Evolutionary conservation across 2,329 filamentous ascomycete genomes (phyloP).

Genomic region (Fusarium sp.): DNA sequence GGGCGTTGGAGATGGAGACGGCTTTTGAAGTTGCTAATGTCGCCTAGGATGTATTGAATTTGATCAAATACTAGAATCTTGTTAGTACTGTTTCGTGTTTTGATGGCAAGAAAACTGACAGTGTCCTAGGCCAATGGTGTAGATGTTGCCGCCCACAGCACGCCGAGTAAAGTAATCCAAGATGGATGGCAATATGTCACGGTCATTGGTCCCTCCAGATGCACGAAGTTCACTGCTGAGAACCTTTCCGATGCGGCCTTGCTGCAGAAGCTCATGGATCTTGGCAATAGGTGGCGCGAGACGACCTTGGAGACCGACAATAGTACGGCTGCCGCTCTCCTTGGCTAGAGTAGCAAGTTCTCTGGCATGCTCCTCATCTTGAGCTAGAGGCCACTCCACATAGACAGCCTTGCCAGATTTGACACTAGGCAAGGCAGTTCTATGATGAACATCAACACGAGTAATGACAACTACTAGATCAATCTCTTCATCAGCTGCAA

Average conservation of each 20-base stretch:
- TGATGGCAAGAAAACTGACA: conserved; percentile 43
- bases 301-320: conserved; percentile 64
- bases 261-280: conserved; percentile 56
- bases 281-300: conserved; percentile 56
- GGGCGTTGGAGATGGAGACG: conserved; percentile 59
- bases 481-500: conserved; percentile 61
- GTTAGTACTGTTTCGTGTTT: background rate
- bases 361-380: conserved; percentile 52
- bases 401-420: conserved; percentile 63
- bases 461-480: conserved; percentile 67
- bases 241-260: conserved; percentile 61
- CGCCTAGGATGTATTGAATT: conserved; percentile 58
- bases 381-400: conserved; percentile 68
- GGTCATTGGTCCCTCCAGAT: conserved; percentile 49
- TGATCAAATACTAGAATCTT: conserved; percentile 54
- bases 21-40: conserved; percentile 52
- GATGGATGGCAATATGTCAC: conserved; percentile 46
- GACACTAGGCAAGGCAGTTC: conserved; percentile 57
- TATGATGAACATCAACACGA: conserved; percentile 63
- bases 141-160: conserved; percentile 57
- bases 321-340: conserved; percentile 48
- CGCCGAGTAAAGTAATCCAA: conserved; percentile 61
- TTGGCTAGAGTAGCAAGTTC: conserved; percentile 53
- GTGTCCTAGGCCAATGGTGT: conserved; percentile 56
- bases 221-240: conserved; percentile 60